Conservation (phyloP, 225 moss, liverwort and hornwort species). For the Bryoerythrophyllum caledonicum region DNA sequence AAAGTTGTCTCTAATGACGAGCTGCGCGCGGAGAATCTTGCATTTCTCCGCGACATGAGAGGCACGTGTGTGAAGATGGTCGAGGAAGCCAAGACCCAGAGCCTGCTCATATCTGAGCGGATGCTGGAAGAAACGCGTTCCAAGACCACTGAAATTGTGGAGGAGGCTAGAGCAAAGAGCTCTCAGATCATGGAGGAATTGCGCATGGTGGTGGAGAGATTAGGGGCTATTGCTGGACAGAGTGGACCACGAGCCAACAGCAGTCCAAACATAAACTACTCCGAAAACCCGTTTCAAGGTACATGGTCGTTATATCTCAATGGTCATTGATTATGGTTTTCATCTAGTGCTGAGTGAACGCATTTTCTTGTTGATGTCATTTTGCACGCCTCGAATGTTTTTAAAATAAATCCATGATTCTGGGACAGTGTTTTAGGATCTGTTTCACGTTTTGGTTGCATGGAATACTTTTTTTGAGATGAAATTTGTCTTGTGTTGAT, state of each 20-base stretch:
- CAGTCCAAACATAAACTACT: constrained; percentile 18
- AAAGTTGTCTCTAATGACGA: constrained; percentile 34
- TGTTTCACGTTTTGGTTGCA: background rate
- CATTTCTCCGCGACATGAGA: constrained; percentile 48
- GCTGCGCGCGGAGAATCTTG: constrained; percentile 45
- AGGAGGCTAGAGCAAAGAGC: constrained; percentile 43
- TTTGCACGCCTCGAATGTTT: background rate
- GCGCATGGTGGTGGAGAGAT: constrained; percentile 35
- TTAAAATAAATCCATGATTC: background rate
- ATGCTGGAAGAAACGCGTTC: constrained; percentile 51
- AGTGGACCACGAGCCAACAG: constrained; percentile 20
- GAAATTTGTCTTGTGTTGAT: constrained; percentile 6
- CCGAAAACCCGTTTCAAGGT: constrained; percentile 45
- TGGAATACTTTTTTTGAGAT: background rate
- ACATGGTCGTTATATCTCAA: background rate
- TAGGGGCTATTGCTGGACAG: constrained; percentile 33
- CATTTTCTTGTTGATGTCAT: constrained; percentile 5
- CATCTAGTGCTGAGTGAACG: background rate
- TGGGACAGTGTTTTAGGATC: background rate
- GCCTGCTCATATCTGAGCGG: constrained; percentile 38
- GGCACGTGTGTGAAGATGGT: constrained; percentile 62
- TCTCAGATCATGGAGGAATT: constrained; percentile 54
- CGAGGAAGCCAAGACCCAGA: constrained; percentile 57
- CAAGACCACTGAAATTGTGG: constrained; percentile 46
- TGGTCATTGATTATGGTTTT: background rate